phyloP scores from a whole-genome alignment of 768 basidiomycete genomes.

The Amanita polypyramis region DNA sequence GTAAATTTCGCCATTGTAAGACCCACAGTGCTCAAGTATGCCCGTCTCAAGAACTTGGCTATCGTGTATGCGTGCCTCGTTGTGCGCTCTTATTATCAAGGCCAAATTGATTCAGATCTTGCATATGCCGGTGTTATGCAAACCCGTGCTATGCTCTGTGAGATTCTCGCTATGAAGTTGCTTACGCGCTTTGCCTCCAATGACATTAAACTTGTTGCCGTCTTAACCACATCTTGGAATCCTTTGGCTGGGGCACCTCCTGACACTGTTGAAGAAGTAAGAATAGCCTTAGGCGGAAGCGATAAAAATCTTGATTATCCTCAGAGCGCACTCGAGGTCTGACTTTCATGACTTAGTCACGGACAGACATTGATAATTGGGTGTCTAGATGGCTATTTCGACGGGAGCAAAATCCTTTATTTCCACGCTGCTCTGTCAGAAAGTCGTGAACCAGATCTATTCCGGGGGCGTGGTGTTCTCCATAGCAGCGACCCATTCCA shows the following conservation, averaged over 20 bases:
- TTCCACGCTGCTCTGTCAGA: constrained; percentile 74
- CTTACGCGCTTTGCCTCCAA: constrained; percentile 63
- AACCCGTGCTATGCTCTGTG: constrained; percentile 65
- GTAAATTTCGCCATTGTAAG: constrained; percentile 74
- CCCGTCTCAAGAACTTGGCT: constrained; percentile 63
- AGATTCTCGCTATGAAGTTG: constrained; percentile 84
- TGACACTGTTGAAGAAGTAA: constrained; percentile 60
- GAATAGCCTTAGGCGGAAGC: constrained; percentile 40
- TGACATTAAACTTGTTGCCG: constrained; percentile 67
- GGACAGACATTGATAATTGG: not conserved
- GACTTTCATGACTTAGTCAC: constrained; percentile 14
- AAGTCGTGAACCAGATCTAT: constrained; percentile 82
- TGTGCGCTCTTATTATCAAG: constrained; percentile 68
- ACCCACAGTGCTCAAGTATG: constrained; percentile 72
- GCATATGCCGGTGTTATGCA: constrained; percentile 68
- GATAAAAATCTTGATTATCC: constrained; percentile 58
- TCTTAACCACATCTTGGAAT: constrained; percentile 77
- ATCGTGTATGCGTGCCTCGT: constrained; percentile 71
- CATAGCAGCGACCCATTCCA: constrained; percentile 49
- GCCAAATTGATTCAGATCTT: constrained; percentile 57
- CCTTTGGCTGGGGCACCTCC: constrained; percentile 68
- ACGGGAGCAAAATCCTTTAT: constrained; percentile 80
- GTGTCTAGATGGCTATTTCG: constrained; percentile 71
- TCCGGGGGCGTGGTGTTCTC: constrained; percentile 68
- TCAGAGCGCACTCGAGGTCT: constrained; percentile 80